These are phyloP conservation scores for Hirsutella rhossiliensis DNA, from an alignment of 2,329 filamentous ascomycete genomes.

Conservation along the genomic window DNA sequence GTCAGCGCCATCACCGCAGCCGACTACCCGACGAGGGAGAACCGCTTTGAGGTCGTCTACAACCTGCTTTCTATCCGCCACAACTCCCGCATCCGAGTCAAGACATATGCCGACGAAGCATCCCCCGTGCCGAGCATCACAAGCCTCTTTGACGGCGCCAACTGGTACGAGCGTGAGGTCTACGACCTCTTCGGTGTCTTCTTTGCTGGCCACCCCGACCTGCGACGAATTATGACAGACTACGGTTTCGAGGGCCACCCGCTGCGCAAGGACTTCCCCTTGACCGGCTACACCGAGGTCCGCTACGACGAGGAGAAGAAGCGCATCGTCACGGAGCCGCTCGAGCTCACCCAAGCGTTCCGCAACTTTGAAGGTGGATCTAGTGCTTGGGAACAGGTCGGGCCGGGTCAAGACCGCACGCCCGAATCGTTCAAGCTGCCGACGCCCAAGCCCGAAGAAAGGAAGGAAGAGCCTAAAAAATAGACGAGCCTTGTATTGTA, in stretches of 20 bases:
- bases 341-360: conserved; percentile 97
- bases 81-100: conserved; percentile 93
- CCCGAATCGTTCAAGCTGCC: conserved; percentile 89
- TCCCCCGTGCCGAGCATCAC: conserved; percentile 85
- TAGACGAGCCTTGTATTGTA: conserved; percentile 31
- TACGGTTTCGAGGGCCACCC: conserved; percentile 98
- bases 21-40: conserved; percentile 88
- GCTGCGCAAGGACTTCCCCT: conserved; percentile 91
- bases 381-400: conserved; percentile 55
- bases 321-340: conserved; percentile 92
- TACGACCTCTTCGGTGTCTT: conserved; percentile 98
- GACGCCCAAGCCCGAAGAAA: conserved; percentile 87
- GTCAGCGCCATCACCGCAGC: conserved; percentile 86
- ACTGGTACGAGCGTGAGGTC: conserved; percentile 98
- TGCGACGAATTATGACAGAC: conserved; percentile 97
- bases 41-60: conserved; percentile 97
- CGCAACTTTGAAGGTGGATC: conserved; percentile 92
- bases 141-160: conserved; percentile 80
- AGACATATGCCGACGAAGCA: conserved; percentile 96
- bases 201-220: conserved; percentile 88
- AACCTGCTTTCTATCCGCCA: conserved; percentile 92
- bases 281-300: conserved; percentile 97
- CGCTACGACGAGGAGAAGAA: conserved; percentile 99
- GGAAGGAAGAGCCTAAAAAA: conserved; percentile 87
- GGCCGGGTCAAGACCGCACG: conserved; percentile 60